Conservation (phyloP, 2,329 filamentous ascomycete species). For the Aureobasidium sp. region DNA sequence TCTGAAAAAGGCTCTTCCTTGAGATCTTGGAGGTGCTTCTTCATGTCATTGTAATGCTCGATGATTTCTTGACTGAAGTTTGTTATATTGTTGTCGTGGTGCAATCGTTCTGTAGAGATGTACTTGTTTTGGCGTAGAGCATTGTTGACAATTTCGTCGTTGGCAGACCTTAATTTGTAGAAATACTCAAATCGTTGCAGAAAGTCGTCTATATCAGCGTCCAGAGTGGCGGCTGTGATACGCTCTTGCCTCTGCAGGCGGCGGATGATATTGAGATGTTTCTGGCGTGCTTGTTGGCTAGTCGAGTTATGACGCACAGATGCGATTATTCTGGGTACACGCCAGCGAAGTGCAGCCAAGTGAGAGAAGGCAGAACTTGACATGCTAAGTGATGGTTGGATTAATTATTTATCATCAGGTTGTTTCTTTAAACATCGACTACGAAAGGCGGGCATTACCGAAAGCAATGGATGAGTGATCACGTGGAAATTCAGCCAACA, state of each 20-base stretch:
- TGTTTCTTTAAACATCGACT: not conserved
- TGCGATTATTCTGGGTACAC: not conserved
- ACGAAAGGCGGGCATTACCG: not conserved
- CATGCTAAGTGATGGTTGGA: not conserved
- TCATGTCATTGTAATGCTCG: not conserved
- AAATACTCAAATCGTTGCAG: not conserved
- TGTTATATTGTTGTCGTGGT: not conserved
- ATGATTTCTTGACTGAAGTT: not conserved
- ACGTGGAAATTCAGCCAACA: not conserved
- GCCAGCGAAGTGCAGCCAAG: not conserved
- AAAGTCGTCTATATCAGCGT: not conserved
- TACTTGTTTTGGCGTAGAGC: slow-evolving; percentile 1
- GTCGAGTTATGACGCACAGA: not conserved
- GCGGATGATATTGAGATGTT: not conserved
- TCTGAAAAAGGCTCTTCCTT: not conserved
- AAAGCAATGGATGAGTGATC: not conserved
- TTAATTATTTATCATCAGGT: not conserved
- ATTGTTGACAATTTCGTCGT: not conserved
- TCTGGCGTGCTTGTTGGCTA: not conserved
- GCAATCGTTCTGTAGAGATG: slow-evolving; percentile 1
- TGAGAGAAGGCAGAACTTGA: not conserved
- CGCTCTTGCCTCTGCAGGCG: slow-evolving; percentile 2
- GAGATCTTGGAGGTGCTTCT: slow-evolving; percentile 1
- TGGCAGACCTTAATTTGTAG: not conserved
- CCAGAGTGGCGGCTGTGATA: not conserved